Percentiles rank a stretch among this genome's conserved stretches.
These are phyloP conservation scores for Arctostaphylos glauca DNA, from an alignment of 148 eudicot genomes.

Conservation along the genomic window DNA sequence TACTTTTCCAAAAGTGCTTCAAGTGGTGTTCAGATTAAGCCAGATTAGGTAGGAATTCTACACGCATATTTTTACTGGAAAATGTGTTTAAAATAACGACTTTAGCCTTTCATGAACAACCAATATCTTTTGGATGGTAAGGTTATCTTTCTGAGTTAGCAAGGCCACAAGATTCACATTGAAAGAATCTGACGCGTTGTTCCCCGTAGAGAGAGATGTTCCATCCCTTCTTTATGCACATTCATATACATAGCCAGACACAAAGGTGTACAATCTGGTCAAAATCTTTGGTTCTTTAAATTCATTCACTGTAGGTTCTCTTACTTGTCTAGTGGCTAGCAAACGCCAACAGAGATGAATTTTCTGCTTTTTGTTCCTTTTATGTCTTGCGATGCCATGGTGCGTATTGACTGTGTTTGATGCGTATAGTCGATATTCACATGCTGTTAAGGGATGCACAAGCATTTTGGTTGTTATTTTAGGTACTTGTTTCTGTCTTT, in stretches of 20 bases:
- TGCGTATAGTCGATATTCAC: background rate
- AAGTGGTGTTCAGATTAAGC: background rate
- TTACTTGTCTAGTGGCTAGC: too few species aligned
- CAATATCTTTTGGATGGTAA: too few species aligned
- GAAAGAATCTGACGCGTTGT: too few species aligned
- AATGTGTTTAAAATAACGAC: background rate
- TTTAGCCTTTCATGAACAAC: background rate
- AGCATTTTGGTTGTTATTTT: background rate
- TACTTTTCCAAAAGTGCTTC: background rate
- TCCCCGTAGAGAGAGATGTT: too few species aligned
- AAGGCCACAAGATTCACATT: too few species aligned
- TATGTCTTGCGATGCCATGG: constrained; percentile 1
- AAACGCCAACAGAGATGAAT: too few species aligned
- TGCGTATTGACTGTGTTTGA: background rate
- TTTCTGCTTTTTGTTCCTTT: background rate
- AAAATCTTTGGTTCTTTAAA: too few species aligned
- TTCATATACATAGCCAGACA: too few species aligned
- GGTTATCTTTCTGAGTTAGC: too few species aligned
- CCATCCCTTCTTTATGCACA: too few species aligned
- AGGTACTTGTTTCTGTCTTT: background rate
- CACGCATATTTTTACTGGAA: background rate
- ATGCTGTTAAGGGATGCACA: background rate
- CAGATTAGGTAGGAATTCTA: background rate
- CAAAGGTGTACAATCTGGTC: too few species aligned
- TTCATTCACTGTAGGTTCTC: too few species aligned